Evolutionary conservation across 1,284 basidiomycete genomes (phyloP), one percentile per base, ranked within the genome.

Genomic region (Fomes fomentarius): DNA sequence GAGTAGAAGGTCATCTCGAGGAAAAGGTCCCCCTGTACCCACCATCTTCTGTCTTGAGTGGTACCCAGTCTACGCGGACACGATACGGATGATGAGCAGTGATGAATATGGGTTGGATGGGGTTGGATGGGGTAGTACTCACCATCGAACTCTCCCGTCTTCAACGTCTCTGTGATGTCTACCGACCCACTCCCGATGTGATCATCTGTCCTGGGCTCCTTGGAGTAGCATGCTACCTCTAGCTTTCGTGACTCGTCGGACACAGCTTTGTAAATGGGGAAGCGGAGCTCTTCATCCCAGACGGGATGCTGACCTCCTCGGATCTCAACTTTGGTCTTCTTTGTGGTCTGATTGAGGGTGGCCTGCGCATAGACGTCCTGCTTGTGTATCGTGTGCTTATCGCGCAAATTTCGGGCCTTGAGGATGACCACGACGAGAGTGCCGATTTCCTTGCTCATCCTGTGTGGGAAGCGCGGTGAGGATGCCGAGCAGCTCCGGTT

Each of bases 1-100:
- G 87, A 76, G 65, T 80, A 91, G 71, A 81, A 91, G 0, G 88
- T 91, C 83, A 91, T 89, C 66, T 91, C 88, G 28, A 91, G 76
- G 65, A 88, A 91, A n/a, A 90, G 56, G 30, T 91, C 85, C 7
- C 88, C 88, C 87, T 79, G 37, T 78, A 70, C 10, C 76, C 75
- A 3, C 81, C 82, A 38, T 83, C 77, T 21, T 58, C 59, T 10
- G 78, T 71, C 50, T 80, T 74, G 19, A 91, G 74, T 45, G 73
- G 71, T 0, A 91, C 76, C 88, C 89, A 91, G 61, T 91, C 88
- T 91, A 46, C 21, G 14, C 8, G 26, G 19, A 3, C 22, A n/a
- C n/a, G n/a, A n/a, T n/a, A n/a, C n/a, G n/a, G n/a, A n/a, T n/a
- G n/a, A n/a, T n/a, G n/a, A n/a, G n/a, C n/a, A n/a, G n/a, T n/a